Percentiles rank a stretch among this genome's conserved stretches.
Conservation (phyloP, 768 basidiomycete genomes). For the Hygrophorus pudorinus region DNA sequence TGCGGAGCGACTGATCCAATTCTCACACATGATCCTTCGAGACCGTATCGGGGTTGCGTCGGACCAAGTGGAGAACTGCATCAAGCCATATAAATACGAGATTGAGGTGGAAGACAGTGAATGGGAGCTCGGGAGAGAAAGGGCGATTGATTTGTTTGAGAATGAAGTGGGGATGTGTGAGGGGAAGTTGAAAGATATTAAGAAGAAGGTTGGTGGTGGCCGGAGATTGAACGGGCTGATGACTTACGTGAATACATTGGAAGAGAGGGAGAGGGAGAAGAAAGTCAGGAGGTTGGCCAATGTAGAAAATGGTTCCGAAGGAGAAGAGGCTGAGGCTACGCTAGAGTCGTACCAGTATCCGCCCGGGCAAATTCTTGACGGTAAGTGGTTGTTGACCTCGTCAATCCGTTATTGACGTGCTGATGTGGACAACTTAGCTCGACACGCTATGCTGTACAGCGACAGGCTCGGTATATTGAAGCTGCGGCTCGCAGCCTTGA, state of each 20-base stretch:
- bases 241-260: conserved; percentile 70
- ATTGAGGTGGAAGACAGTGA: conserved; percentile 89
- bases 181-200: conserved; percentile 75
- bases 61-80: conserved; percentile 98
- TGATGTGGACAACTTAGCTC: conserved; percentile 41
- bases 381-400: conserved; percentile 35
- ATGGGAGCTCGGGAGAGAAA: conserved; percentile 79
- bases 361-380: conserved; percentile 85
- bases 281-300: conserved; percentile 39
- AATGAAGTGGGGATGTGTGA: conserved; percentile 82
- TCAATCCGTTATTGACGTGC: neutral
- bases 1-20: conserved; percentile 82
- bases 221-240: conserved; percentile 70
- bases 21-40: conserved; percentile 86
- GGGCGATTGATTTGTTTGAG: conserved; percentile 72
- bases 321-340: conserved; percentile 26
- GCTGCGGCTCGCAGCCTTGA: conserved; percentile 76
- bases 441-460: conserved; percentile 82
- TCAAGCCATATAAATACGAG: conserved; percentile 99
- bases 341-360: conserved; percentile 84
- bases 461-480: conserved; percentile 79
- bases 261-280: conserved; percentile 64
- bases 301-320: conserved; percentile 24
- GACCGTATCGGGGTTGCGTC: conserved; percentile 92
- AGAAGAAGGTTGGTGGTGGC: conserved; percentile 80